Evolutionary conservation across 805 yeast genomes (phyloP).

Genomic region (Sugiyamaella mastotermitis): DNA sequence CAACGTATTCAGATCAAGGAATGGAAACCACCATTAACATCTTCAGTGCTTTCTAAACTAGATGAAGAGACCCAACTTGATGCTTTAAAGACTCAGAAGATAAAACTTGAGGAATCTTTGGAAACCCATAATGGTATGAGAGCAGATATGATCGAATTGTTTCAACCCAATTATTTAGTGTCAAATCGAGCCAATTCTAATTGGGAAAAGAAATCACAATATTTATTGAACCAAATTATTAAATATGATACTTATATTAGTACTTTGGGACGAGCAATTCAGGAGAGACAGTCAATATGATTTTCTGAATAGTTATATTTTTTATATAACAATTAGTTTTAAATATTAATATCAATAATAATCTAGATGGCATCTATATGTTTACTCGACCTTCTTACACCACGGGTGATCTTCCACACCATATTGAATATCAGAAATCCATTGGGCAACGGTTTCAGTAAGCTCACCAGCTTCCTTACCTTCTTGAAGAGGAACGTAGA

Average conservation of each 20-base stretch:
- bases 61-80: constrained; percentile 34
- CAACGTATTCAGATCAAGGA: constrained; percentile 21
- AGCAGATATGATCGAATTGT: constrained; percentile 32
- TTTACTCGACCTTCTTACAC: constrained; percentile 15
- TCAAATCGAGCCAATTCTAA: constrained; percentile 25
- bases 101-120: constrained; percentile 33
- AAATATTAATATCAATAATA: neutral
- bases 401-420: constrained; percentile 65
- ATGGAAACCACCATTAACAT: constrained; percentile 29
- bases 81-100: constrained; percentile 35
- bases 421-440: constrained; percentile 89
- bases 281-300: too few relatives aligned
- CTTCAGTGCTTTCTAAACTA: constrained; percentile 23
- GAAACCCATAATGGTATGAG: constrained; percentile 39
- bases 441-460: constrained; percentile 68
- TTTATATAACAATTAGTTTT: neutral
- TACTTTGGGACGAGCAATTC: constrained; percentile 19
- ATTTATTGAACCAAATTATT: constrained; percentile 22
- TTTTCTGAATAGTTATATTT: neutral
- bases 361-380: too few relatives aligned
- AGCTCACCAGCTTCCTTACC: constrained; percentile 63
- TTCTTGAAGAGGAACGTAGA: constrained; percentile 69
- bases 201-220: constrained; percentile 28
- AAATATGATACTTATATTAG: constrained; percentile 25
- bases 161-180: constrained; percentile 19